Conservation (phyloP, 805 yeast genomes). For the Torulaspora delbrueckii region DNA sequence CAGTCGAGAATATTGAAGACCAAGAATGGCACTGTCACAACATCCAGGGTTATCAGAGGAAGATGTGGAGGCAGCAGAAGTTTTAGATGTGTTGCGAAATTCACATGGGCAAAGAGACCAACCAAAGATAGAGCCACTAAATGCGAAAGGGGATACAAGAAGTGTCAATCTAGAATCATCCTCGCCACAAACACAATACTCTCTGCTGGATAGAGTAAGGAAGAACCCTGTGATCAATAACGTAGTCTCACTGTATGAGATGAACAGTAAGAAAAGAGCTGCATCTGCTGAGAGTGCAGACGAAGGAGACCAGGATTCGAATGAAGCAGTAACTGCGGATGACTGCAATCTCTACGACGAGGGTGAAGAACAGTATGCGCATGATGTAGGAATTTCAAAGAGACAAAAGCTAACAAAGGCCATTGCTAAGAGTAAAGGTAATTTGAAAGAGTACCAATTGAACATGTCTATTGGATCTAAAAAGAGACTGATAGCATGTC, state of each 20-base stretch:
- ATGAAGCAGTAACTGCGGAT: conserved; percentile 48
- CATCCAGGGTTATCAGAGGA: conserved; percentile 21
- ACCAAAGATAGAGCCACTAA: not conserved
- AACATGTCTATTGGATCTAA: conserved; percentile 64
- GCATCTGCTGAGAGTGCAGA: conserved; percentile 33
- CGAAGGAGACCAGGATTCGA: conserved; percentile 26
- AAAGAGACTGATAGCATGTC: conserved; percentile 68
- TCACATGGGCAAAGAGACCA: conserved; percentile 14
- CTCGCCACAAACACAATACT: conserved; percentile 1
- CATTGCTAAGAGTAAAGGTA: conserved; percentile 34
- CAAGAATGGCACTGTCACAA: conserved; percentile 1
- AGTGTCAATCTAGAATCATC: not conserved
- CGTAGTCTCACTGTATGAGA: conserved; percentile 45
- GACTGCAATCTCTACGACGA: conserved; percentile 41
- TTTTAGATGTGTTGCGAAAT: conserved; percentile 24
- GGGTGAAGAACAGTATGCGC: conserved; percentile 10
- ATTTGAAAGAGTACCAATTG: conserved; percentile 35
- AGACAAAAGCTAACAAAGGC: conserved; percentile 37
- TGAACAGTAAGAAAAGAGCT: conserved; percentile 37
- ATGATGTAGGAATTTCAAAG: conserved; percentile 22
- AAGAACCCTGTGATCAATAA: conserved; percentile 36
- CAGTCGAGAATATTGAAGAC: not conserved
- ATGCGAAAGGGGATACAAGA: not conserved
- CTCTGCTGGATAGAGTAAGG: conserved; percentile 19
- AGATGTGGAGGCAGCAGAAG: conserved; percentile 29